Conservation (phyloP, 2,329 filamentous ascomycete species). For the Acrocalymma vagum region DNA sequence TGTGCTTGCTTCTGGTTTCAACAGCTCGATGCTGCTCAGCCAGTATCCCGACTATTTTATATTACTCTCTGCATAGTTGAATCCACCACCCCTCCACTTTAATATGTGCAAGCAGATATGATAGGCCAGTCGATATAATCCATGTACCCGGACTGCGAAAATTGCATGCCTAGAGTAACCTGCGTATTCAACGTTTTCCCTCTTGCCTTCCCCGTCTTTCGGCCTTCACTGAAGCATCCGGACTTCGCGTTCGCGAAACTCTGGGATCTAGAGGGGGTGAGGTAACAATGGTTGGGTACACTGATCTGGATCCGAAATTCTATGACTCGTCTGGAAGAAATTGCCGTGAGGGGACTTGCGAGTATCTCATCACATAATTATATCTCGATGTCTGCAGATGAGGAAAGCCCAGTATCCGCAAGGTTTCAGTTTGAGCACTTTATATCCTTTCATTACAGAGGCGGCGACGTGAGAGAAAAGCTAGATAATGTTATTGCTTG, state of each 20-base stretch:
- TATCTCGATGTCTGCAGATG: too few relatives aligned
- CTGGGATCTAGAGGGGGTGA: neutral
- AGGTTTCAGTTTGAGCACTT: too few relatives aligned
- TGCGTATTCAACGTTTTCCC: neutral
- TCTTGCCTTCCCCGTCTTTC: conserved; percentile 1
- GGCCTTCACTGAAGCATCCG: neutral
- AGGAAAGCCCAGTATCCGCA: too few relatives aligned
- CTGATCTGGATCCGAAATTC: too few relatives aligned
- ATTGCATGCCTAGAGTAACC: too few relatives aligned
- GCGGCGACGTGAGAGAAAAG: too few relatives aligned
- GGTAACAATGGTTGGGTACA: neutral
- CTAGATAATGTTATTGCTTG: too few relatives aligned
- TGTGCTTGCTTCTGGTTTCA: neutral
- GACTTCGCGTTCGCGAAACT: conserved; percentile 3
- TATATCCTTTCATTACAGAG: too few relatives aligned
- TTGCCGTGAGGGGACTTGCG: too few relatives aligned
- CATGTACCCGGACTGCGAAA: neutral
- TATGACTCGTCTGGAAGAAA: too few relatives aligned
- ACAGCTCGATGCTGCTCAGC: conserved; percentile 7
- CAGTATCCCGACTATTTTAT: conserved; percentile 5
- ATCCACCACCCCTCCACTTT: neutral
- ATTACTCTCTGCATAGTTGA: conserved; percentile 7
- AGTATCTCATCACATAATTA: too few relatives aligned
- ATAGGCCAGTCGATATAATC: neutral
- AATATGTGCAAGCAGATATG: conserved; percentile 4